Evolutionary conservation across 78 protist species (phyloP), one percentile per base, ranked within the genome.

Genomic region (Dictyostelium capitatum): DNA sequence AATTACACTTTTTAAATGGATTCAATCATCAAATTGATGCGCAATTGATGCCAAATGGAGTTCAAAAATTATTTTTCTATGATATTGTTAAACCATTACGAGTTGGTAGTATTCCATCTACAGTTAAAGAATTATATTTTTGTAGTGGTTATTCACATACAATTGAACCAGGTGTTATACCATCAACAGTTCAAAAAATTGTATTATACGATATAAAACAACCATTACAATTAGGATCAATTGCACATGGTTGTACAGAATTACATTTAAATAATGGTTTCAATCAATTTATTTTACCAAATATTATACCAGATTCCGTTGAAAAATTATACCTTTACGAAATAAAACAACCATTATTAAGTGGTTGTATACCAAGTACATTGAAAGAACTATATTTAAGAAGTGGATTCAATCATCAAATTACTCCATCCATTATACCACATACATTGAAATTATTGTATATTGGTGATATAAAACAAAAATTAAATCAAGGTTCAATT

Each of bases 381-480:
- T 25, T 67, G 15, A 32, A 41, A 6, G 50, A 67, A 32, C 41
- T 67, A 7, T 67, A 67, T 32, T 32, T 67, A 15, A 67, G 75
- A 67, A 67, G 47, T 67, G 75, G 75, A 15, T 67, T 67, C 75
- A 67, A 32, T 32, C 75, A 32, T 32, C 48, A 32, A 32, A 67
- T 67, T 37, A 67, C 41, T 30, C 75, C 75, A 32, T 30, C 25
- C 17, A 67, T 67, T 0, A 67, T 67, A 15, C 75, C 75, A 30
- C 75, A 67, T 15, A 30, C 48, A 14, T 20, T 67, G 19, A 32
- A 67, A 11, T 43, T 67, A 30, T 32, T 67, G 25, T 67, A 67
- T 32, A 67, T 67, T 32, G 75, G 75, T 23, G 75, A 67, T 19
- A 41, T 67, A 67, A 67, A 67, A 32, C 75, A 67, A 67, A 32